phyloP scores from a whole-genome alignment of 2,329 filamentous ascomycete genomes.

The Aspergillus ruber region DNA sequence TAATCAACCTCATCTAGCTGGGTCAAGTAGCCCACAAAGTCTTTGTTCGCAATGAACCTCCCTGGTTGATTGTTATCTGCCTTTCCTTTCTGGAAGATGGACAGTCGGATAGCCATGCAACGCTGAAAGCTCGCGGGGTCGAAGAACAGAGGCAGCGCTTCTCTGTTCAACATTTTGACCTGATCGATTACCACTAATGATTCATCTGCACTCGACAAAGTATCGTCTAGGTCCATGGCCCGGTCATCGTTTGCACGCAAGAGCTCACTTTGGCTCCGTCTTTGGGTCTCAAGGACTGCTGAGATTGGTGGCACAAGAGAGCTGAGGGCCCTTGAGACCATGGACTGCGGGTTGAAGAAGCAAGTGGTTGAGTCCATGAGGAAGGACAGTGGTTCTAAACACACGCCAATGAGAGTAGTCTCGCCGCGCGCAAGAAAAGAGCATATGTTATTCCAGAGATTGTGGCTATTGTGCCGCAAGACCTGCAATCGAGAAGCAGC shows the following conservation, averaged over 20 bases:
- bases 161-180: constrained; percentile 26
- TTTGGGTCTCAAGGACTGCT: constrained; percentile 24
- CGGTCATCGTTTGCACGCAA: constrained; percentile 17
- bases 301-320: constrained; percentile 23
- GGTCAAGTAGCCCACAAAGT: constrained; percentile 31
- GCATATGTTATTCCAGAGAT: constrained; percentile 32
- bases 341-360: constrained; percentile 10
- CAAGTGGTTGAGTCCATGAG: constrained; percentile 21
- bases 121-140: constrained; percentile 32
- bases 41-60: constrained; percentile 1
- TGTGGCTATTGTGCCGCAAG: constrained; percentile 21
- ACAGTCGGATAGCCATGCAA: constrained; percentile 29
- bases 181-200: constrained; percentile 13
- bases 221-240: constrained; percentile 40
- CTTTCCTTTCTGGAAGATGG: constrained; percentile 20
- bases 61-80: constrained; percentile 1
- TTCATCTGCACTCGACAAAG: constrained; percentile 22
- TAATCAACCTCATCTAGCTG: constrained; percentile 33
- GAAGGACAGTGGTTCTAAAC: constrained; percentile 28
- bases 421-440: constrained; percentile 24
- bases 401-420: constrained; percentile 21
- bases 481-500: constrained; percentile 22
- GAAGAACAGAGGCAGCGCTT: constrained; percentile 23
- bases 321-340: constrained; percentile 18
- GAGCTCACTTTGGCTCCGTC: constrained; percentile 14